Percentiles rank a stretch among this genome's conserved stretches.
Evolutionary conservation across 495 filamentous ascomycete genomes (phyloP).

Genomic region (Pyrenopolyporus hunteri): DNA sequence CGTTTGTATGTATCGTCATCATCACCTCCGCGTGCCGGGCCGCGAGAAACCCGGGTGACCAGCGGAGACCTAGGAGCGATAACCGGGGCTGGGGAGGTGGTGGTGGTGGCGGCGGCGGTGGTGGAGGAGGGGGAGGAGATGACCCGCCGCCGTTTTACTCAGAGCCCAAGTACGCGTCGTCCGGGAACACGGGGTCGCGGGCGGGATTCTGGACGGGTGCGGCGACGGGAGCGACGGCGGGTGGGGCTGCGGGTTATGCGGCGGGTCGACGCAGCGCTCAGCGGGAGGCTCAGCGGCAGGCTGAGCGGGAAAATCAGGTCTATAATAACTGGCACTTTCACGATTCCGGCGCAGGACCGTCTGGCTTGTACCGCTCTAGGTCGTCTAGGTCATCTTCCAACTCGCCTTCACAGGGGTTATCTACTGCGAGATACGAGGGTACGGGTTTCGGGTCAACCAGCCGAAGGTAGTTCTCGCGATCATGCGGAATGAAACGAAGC

Average conservation of each 20-base stretch:
- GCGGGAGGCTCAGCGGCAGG: slow-evolving; percentile 38
- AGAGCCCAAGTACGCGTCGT: slow-evolving; percentile 43
- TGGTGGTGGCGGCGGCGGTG: slow-evolving; percentile 47
- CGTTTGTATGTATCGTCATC: slow-evolving; percentile 58
- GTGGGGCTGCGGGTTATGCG: slow-evolving; percentile 69
- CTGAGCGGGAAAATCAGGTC: too few relatives aligned
- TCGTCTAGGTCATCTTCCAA: too few relatives aligned
- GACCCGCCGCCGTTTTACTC: slow-evolving; percentile 66
- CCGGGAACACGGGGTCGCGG: slow-evolving; percentile 63
- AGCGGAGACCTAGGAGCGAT: slow-evolving; percentile 16
- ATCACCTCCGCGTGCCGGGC: slow-evolving; percentile 49
- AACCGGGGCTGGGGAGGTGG: slow-evolving; percentile 40
- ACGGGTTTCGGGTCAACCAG: slow-evolving; percentile 92
- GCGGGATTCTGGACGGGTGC: slow-evolving; percentile 91
- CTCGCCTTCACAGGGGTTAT: slow-evolving; percentile 52
- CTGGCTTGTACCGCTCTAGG: too few relatives aligned
- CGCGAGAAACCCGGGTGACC: not conserved
- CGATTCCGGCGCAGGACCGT: slow-evolving; percentile 46
- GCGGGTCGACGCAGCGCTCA: slow-evolving; percentile 61
- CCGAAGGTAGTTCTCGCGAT: slow-evolving; percentile 60
- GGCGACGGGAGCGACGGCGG: slow-evolving; percentile 70
- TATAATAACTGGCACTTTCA: too few relatives aligned
- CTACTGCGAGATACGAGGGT: slow-evolving; percentile 69
- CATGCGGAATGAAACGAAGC: too few relatives aligned
- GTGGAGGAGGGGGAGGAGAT: slow-evolving; percentile 56